Base-by-base conservation (phyloP, 768 basidiomycete genomes). In the Cyclocybe cylindracea region DNA sequence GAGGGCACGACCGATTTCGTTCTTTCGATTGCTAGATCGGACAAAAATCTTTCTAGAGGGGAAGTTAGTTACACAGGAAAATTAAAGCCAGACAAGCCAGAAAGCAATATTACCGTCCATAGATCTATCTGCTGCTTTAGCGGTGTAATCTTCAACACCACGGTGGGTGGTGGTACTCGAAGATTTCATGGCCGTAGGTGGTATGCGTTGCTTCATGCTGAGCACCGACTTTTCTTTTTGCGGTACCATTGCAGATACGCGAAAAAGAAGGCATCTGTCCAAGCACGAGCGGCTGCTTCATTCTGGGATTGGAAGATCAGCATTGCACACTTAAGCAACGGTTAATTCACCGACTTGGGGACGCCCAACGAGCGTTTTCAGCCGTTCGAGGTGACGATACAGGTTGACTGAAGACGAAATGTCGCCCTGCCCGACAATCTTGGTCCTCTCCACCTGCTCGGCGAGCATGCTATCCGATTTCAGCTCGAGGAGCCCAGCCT, bases 161-260 rank as follows among this genome's bases (percentile, higher is more conserved):
- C 35, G 32, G 16, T 34, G 14, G 16, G 40, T 48, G 34, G 40
- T 29, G 38, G 36, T 16, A 24, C 34, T 43, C 34, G 14, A 35
- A 14, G 54, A 38, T 40, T 33, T 44, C 14, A 61, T 46, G 46
- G 41, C 35, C 13, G 36, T 41, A 39, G 34, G 32, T 38, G 61
- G 49, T 39, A 62, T 47, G 38, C 29, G 29, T 32, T 65, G 44
- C 52, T 59, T 58, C 33, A 61, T 38, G 55, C 52, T 62, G 37
- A 61, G 51, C 41, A 56, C 34, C 46, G 56, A 54, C 40, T 39
- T 42, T 39, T 56, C 55, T n/a, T 51, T 45, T 32, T 50, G 33
- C 39, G 58, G 46, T 39, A 65, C 44, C 64, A 65, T 63, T 24
- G 62, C 64, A 50, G 62, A 61, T 37, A 50, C 60, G 32, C 64